Evolutionary conservation across 805 yeast genomes (phyloP).

Genomic region (Metschnikowia peoriensis): DNA sequence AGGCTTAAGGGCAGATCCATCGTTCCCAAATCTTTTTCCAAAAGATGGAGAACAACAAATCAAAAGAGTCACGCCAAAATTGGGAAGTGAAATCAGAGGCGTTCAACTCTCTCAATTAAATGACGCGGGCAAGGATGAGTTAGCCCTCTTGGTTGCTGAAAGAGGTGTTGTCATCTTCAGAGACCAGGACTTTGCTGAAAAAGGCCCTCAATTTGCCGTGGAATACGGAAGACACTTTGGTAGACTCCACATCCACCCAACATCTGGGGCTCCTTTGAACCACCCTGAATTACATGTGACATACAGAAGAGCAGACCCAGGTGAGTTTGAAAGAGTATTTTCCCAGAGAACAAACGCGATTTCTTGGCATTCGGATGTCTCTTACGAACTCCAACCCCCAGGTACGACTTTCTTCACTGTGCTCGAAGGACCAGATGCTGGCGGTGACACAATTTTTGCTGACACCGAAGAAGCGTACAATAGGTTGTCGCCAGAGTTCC

Average conservation of each 20-base stretch:
- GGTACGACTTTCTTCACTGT: constrained; percentile 66
- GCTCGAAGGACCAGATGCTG: constrained; percentile 55
- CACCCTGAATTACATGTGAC: constrained; percentile 22
- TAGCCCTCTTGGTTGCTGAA: constrained; percentile 66
- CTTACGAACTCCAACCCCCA: constrained; percentile 73
- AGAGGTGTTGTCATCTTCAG: constrained; percentile 68
- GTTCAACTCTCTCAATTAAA: constrained; percentile 56
- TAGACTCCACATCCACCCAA: constrained; percentile 69
- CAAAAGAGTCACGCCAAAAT: constrained; percentile 59
- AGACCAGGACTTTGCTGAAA: constrained; percentile 54
- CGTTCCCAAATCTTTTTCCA: constrained; percentile 52
- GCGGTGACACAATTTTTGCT: constrained; percentile 82
- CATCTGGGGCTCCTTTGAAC: constrained; percentile 63
- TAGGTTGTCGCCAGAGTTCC: constrained; percentile 64
- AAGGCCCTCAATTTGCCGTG: constrained; percentile 49
- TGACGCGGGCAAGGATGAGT: constrained; percentile 60
- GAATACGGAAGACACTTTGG: constrained; percentile 67
- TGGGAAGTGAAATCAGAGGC: constrained; percentile 64
- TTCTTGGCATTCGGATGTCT: constrained; percentile 71
- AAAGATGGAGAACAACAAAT: constrained; percentile 22
- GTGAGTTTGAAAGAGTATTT: constrained; percentile 18
- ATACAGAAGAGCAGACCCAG: constrained; percentile 20
- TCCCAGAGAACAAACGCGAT: constrained; percentile 35
- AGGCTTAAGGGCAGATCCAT: constrained; percentile 66
- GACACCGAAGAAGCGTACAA: constrained; percentile 69